Base-by-base conservation (phyloP, 352 stramenopile species). In the Globisporangium alternatum region DNA sequence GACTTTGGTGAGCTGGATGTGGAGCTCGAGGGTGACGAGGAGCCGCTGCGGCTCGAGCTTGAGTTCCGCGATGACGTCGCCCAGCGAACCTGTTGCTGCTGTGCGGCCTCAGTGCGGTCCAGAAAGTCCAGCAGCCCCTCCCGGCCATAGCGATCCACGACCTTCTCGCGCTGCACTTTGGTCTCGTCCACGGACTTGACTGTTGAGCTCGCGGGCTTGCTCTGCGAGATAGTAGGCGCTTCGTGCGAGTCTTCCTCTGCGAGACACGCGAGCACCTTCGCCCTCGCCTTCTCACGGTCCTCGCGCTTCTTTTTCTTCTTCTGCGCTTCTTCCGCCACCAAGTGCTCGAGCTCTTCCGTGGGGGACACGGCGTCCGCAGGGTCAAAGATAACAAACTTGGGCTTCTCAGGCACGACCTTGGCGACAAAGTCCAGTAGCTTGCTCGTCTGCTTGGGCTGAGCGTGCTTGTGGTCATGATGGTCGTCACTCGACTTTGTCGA, bases 391-490 rank as follows among this genome's bases (percentile, higher is more conserved):
- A 86, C 62, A 63, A 84, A 75, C 31, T 79, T 80, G 1, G 78
- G 71, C 21, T 86, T 83, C 51, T 83, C 68, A 0, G 71, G 67
- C 39, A 77, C 69, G 12, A 76, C 67, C 44, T 87, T 89, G 47
- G 78, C 76, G 44, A 89, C 77, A 53, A 91, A 91, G 49, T 86
- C 78, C 39, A 74, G 75, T 41, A 77, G 65, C 48, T 76, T 80
- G 61, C 70, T 82, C 12, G 62, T 62, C 17, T 71, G 56, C 4
- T 53, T 33, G 9, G 51, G 6, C 21, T 56, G 56, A 22, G 33
- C 17, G n/a, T 51, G 10, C 5, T 30, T 21, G 7, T 47, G 33
- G 8, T 43, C 28, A 19, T 62, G 56, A 12, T 58, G 59, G 9
- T 21, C 37, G 17, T 58, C 35, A 9, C 8, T 21, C 25, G 19